phyloP scores from a whole-genome alignment of 768 basidiomycete genomes.

The Tricholoma flavovirens region DNA sequence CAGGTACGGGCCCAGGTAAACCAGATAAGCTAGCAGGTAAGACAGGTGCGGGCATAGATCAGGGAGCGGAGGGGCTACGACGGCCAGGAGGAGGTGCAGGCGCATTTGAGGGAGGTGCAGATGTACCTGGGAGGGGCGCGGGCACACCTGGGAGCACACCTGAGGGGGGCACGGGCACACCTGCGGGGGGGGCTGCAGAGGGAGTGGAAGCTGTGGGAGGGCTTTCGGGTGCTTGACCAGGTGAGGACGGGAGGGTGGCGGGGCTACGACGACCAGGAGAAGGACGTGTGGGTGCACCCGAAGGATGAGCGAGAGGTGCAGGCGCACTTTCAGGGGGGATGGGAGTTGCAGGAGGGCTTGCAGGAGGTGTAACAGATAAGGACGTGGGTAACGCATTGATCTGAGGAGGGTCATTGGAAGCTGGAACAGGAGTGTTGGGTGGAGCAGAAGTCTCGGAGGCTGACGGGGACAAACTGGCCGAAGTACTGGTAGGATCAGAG shows the following conservation, averaged over 20 bases:
- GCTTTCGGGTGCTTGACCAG: too few species aligned
- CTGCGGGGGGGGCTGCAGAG: too few species aligned
- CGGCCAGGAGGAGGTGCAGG: neutral
- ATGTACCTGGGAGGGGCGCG: neutral
- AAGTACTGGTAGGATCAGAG: neutral
- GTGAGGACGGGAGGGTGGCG: too few species aligned
- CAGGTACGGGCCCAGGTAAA: too few species aligned
- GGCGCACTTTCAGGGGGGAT: too few species aligned
- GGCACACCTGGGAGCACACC: neutral
- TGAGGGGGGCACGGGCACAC: too few species aligned
- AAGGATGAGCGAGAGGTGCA: too few species aligned
- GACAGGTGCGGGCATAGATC: too few species aligned
- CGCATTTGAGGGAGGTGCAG: neutral
- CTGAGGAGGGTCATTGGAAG: neutral
- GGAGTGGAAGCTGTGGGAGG: neutral
- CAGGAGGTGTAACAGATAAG: neutral
- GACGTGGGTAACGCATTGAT: neutral
- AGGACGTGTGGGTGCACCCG: too few species aligned
- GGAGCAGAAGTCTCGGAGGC: neutral
- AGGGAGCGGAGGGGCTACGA: neutral
- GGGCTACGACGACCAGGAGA: too few species aligned
- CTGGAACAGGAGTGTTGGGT: neutral
- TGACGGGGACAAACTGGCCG: conserved; percentile 1
- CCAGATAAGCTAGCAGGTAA: too few species aligned
- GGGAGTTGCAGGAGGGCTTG: neutral